Evolutionary conservation across 2,329 filamentous ascomycete species (phyloP).

Genomic region (Claviceps monticola): DNA sequence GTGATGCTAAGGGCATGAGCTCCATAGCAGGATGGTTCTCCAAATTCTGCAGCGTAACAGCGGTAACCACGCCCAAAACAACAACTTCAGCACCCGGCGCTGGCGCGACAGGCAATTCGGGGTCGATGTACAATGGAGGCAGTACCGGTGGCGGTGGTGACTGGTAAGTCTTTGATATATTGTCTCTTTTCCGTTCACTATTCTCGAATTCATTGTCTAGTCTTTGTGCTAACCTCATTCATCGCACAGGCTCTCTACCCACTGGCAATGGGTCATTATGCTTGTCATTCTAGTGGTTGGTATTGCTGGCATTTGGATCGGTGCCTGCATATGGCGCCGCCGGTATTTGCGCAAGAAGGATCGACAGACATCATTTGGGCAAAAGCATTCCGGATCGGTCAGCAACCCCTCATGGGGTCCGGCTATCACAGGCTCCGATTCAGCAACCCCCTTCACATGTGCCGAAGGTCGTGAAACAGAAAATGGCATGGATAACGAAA

Average conservation of each 20-base stretch:
- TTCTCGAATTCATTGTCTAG: neutral
- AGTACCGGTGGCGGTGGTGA: constrained; percentile 22
- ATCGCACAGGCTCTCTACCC: constrained; percentile 44
- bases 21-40: constrained; percentile 59
- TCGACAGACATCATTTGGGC: constrained; percentile 25
- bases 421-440: constrained; percentile 12
- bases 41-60: constrained; percentile 42
- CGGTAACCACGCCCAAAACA: constrained; percentile 9
- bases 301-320: constrained; percentile 52
- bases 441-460: constrained; percentile 10
- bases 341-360: constrained; percentile 61
- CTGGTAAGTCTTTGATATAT: constrained; percentile 25
- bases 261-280: constrained; percentile 75
- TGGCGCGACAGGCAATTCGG: neutral
- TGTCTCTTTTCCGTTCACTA: neutral
- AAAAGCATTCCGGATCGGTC: constrained; percentile 26
- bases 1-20: constrained; percentile 29
- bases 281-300: constrained; percentile 59
- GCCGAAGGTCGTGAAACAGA: constrained; percentile 5
- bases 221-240: neutral
- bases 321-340: constrained; percentile 57
- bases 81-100: constrained; percentile 3
- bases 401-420: constrained; percentile 23
- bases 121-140: constrained; percentile 2
- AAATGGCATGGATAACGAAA: constrained; percentile 5